Base-by-base conservation (phyloP, 2,329 filamentous ascomycete species). In the Eurotiales sp. region DNA sequence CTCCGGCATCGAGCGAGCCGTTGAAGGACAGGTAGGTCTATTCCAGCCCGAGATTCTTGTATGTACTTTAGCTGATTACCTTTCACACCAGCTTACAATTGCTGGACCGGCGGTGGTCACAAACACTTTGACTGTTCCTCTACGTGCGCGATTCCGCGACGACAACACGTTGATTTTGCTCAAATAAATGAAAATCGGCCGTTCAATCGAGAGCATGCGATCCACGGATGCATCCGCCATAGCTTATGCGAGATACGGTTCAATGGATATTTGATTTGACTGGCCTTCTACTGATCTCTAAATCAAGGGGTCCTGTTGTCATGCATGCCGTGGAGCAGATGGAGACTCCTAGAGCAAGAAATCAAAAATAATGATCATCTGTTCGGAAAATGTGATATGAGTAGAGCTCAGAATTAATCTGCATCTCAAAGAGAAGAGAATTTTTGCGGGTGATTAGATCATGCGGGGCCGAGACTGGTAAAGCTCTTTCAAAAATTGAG, bases 31-130 rank as follows among this genome's bases (percentile, higher is more conserved):
- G 73, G 85, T 87, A 72, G 68, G 81, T 64, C 23, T 12, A 49
- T 15, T 27, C 29, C 19, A 11, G 27, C 12, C 12, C n/a, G 25
- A 29, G 27, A 29, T 44, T 34, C 39, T 39, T 34, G 15, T 46
- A 41, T 32, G 14, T 21, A 30, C n/a, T 19, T 21, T 25, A 21
- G 2, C n/a, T 50, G 45, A 42, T 57, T 61, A 53, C 64, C 46
- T 27, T 8, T 34, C 11, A 49, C 42, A 40, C n/a, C 51, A 90
- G 82, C 83, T 95, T 59, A 73, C 85, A 32, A 86, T 86, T 3
- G 77, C 77, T 29, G 90, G 90, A 1, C 87, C 88, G 11, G 83
- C 83, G 40, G 89, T 95, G 12, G 81, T 83, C 46, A 86, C 84
- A 37, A 79, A 77, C 6, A 82, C 87, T 67, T 80, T 80, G 0